Conservation (phyloP, 352 stramenopile genomes). For the Plasmopara muralis region DNA sequence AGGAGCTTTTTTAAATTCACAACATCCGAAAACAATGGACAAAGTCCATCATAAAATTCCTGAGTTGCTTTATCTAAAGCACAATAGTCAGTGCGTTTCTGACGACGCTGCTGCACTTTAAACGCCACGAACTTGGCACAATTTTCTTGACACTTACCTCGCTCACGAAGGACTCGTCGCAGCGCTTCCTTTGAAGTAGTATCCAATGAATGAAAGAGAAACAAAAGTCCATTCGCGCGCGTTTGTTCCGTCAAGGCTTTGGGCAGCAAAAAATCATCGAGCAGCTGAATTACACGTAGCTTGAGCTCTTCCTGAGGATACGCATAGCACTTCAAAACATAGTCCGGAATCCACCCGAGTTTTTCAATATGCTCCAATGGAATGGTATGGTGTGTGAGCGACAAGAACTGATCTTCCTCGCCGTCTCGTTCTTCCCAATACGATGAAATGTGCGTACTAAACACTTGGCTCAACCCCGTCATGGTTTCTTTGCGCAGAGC, state of each 20-base stretch:
- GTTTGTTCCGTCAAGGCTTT: slow-evolving; percentile 45
- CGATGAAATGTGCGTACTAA: slow-evolving; percentile 55
- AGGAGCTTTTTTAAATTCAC: slow-evolving; percentile 47
- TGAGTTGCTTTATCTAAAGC: slow-evolving; percentile 27
- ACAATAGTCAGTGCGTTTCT: slow-evolving; percentile 5
- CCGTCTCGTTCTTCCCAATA: slow-evolving; percentile 35
- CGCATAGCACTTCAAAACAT: slow-evolving; percentile 80
- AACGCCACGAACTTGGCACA: slow-evolving; percentile 36
- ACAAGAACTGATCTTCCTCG: slow-evolving; percentile 11
- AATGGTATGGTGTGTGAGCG: slow-evolving; percentile 26
- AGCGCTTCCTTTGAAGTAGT: slow-evolving; percentile 59
- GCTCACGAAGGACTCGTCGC: slow-evolving; percentile 57
- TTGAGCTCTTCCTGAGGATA: slow-evolving; percentile 81
- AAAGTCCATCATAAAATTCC: slow-evolving; percentile 32
- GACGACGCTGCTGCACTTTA: slow-evolving; percentile 40
- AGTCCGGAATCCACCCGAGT: slow-evolving; percentile 76
- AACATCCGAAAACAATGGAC: slow-evolving; percentile 55
- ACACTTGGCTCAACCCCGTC: slow-evolving; percentile 82
- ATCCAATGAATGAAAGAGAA: slow-evolving; percentile 67
- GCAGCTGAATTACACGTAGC: slow-evolving; percentile 70
- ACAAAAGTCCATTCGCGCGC: slow-evolving; percentile 65
- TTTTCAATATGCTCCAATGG: slow-evolving; percentile 45
- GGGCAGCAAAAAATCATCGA: slow-evolving; percentile 81
- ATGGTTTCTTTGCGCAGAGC: slow-evolving; percentile 79
- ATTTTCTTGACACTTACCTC: slow-evolving; percentile 36